Conservation (phyloP, 1,284 basidiomycete species). For the Sporisorium exsertum region DNA sequence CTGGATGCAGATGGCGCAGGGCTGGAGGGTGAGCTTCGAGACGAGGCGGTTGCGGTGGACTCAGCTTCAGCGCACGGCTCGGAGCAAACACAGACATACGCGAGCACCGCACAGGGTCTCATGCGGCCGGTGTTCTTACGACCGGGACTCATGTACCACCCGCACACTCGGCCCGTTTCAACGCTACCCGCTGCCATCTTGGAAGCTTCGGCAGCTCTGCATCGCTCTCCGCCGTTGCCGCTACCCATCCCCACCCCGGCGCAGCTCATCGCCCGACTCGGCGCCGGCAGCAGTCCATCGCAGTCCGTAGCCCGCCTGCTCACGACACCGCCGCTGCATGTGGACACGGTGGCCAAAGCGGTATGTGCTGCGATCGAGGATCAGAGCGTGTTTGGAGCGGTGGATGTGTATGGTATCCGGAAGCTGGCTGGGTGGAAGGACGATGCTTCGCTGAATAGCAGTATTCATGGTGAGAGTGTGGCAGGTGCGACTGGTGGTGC, state of each 20-base stretch:
- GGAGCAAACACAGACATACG: background rate
- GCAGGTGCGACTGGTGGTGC: background rate
- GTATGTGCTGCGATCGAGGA: conserved; percentile 74
- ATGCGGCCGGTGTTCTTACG: conserved; percentile 46
- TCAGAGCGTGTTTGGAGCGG: conserved; percentile 54
- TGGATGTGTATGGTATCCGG: conserved; percentile 52
- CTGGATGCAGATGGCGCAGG: conserved; percentile 53
- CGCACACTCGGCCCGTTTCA: conserved; percentile 87
- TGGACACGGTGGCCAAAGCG: conserved; percentile 92
- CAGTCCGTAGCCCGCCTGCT: conserved; percentile 82
- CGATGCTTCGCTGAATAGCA: conserved; percentile 28
- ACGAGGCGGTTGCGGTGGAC: conserved; percentile 13
- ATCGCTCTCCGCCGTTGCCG: conserved; percentile 41
- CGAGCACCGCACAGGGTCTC: background rate
- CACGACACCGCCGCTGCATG: conserved; percentile 87
- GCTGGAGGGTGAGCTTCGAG: conserved; percentile 31
- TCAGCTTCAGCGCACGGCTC: background rate
- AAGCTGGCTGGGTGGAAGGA: conserved; percentile 60
- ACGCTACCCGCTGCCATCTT: conserved; percentile 86
- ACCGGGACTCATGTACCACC: conserved; percentile 91
- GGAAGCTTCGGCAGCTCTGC: conserved; percentile 73
- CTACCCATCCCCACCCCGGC: conserved; percentile 77
- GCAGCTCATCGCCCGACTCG: conserved; percentile 35
- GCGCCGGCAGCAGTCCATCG: conserved; percentile 13
- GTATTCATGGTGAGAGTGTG: conserved; percentile 16